Percentiles rank a stretch among this genome's conserved stretches.
Evolutionary conservation across 2,329 filamentous ascomycete genomes (phyloP).

Genomic region (Calonectria ilicicola): DNA sequence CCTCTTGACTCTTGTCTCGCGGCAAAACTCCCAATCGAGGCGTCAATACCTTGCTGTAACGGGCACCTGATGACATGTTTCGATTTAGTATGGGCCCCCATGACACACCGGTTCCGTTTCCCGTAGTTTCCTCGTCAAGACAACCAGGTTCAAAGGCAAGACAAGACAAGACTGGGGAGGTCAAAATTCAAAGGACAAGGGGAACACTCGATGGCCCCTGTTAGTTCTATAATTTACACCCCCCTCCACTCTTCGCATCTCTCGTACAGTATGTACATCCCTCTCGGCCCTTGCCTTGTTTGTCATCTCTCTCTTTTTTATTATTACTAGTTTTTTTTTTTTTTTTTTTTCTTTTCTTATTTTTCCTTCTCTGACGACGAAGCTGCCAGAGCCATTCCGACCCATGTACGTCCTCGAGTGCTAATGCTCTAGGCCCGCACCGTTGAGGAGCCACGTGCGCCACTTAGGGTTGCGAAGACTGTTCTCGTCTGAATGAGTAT

Average conservation of each 20-base stretch:
- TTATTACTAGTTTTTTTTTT: constrained; percentile 2
- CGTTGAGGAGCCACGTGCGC: constrained; percentile 45
- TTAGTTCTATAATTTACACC: background rate
- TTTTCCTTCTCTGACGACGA: constrained; percentile 1
- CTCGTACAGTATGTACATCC: background rate
- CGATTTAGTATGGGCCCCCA: constrained; percentile 1
- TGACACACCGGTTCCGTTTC: background rate
- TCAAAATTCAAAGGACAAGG: constrained; percentile 1
- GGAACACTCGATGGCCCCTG: background rate
- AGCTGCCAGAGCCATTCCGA: constrained; percentile 19
- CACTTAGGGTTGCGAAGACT: constrained; percentile 36
- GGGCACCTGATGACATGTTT: constrained; percentile 6
- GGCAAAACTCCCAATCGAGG: background rate
- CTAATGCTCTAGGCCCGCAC: constrained; percentile 45
- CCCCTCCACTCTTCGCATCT: constrained; percentile 20
- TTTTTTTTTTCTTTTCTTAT: background rate
- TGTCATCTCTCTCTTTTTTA: constrained; percentile 19
- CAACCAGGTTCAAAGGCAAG: constrained; percentile 5
- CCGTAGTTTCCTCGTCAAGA: constrained; percentile 1
- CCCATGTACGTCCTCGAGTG: constrained; percentile 33
- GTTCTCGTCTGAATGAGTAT: constrained; percentile 25
- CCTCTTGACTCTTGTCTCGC: constrained; percentile 20
- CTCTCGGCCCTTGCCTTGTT: constrained; percentile 11
- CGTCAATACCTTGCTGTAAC: background rate
- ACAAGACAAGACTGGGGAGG: background rate